phyloP scores from a whole-genome alignment of 371 early-diverging fungal genomes.

The Chytridiales sp. region DNA sequence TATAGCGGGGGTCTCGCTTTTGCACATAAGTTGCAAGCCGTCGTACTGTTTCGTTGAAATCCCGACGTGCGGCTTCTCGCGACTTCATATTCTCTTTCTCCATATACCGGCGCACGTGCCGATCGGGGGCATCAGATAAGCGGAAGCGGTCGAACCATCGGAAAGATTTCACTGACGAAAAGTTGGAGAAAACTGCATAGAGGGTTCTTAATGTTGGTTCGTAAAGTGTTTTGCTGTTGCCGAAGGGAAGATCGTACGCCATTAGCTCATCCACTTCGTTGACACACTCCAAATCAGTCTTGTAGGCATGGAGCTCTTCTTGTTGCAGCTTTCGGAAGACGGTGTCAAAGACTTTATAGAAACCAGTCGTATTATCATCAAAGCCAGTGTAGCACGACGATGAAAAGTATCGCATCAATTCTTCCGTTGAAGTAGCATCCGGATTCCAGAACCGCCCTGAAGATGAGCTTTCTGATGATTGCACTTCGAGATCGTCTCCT shows the following conservation, averaged over 20 bases:
- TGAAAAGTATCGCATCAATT: conserved; percentile 71
- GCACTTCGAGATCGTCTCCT: conserved; percentile 56
- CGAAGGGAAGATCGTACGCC: conserved; percentile 48
- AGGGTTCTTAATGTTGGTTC: conserved; percentile 37
- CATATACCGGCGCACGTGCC: conserved; percentile 78
- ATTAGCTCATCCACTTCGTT: conserved; percentile 34
- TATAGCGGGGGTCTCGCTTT: conserved; percentile 78
- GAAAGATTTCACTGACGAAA: conserved; percentile 78
- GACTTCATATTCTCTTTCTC: conserved; percentile 89
- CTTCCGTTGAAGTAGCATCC: conserved; percentile 48
- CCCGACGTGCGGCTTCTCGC: conserved; percentile 77
- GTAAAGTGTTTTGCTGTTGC: conserved; percentile 53
- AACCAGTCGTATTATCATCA: conserved; percentile 64
- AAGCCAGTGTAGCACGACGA: conserved; percentile 64
- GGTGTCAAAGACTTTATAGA: conserved; percentile 75
- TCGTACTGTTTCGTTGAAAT: conserved; percentile 81
- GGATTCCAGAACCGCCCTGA: conserved; percentile 30
- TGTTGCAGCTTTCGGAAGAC: conserved; percentile 74
- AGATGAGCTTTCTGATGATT: conserved; percentile 18
- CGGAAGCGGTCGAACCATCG: conserved; percentile 87
- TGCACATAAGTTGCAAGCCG: conserved; percentile 45
- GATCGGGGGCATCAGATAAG: conserved; percentile 78
- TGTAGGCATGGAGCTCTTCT: conserved; percentile 73
- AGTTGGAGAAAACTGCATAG: conserved; percentile 43
- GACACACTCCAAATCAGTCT: conserved; percentile 39